These are phyloP conservation scores for Trichosanthes truncata DNA, from an alignment of 306 rosid species.

Conservation along the genomic window DNA sequence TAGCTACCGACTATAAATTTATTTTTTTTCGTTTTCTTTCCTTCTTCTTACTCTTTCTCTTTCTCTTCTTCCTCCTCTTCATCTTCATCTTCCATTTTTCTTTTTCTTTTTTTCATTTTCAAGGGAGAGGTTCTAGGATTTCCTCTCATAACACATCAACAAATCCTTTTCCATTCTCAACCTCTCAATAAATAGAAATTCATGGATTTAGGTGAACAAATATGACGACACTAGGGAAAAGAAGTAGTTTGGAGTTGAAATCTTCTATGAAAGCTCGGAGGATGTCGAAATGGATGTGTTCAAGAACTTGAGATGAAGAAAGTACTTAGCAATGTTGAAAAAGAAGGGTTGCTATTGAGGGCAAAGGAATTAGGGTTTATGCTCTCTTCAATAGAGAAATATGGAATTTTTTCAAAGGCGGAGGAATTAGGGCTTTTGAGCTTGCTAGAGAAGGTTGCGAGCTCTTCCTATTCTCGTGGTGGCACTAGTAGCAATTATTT, in stretches of 20 bases:
- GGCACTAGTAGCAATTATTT: conserved; percentile 42
- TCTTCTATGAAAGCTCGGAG: conserved; percentile 85
- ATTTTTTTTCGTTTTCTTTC: too few relatives aligned
- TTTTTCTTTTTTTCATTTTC: too few relatives aligned
- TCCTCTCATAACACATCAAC: too few relatives aligned
- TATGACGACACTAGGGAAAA: conserved; percentile 66
- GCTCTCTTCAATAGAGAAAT: conserved; percentile 76
- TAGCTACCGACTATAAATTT: too few relatives aligned
- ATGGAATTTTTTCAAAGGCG: conserved; percentile 77
- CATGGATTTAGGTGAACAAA: conserved; percentile 62
- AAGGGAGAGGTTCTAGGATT: too few relatives aligned
- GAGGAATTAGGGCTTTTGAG: conserved; percentile 84
- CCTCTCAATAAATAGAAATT: not conserved
- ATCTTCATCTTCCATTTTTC: too few relatives aligned
- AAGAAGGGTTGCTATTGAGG: conserved; percentile 64
- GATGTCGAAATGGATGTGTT: conserved; percentile 86
- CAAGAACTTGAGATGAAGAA: conserved; percentile 80
- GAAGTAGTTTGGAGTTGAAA: conserved; percentile 84
- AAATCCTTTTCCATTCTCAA: too few relatives aligned
- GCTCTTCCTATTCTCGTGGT: conserved; percentile 50
- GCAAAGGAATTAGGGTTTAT: conserved; percentile 76
- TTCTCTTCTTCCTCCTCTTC: too few relatives aligned
- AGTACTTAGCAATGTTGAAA: conserved; percentile 79
- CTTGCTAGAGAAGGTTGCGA: conserved; percentile 45
- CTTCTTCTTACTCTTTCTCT: too few relatives aligned